Conservation (phyloP, 1,284 basidiomycete species). For the Lentinula novae-zelandiae region DNA sequence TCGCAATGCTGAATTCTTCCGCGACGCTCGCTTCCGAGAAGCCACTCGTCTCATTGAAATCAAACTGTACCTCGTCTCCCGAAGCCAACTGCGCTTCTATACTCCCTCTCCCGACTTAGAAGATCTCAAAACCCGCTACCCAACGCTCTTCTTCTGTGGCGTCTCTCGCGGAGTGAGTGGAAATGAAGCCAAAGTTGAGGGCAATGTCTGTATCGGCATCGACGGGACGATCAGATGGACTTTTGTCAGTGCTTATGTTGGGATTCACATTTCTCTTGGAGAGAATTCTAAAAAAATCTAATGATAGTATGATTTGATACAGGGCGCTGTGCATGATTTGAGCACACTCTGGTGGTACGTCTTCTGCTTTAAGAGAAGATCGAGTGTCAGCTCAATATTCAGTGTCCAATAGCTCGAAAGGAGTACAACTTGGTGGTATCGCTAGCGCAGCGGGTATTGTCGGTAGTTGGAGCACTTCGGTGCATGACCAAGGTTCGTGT, state of each 20-base stretch:
- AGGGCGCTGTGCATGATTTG: slow-evolving; percentile 49
- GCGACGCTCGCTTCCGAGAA: slow-evolving; percentile 53
- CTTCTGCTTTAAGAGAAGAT: not conserved
- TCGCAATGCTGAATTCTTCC: slow-evolving; percentile 49
- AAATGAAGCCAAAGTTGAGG: slow-evolving; percentile 47
- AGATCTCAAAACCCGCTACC: slow-evolving; percentile 25
- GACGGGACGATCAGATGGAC: slow-evolving; percentile 59
- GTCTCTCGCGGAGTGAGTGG: slow-evolving; percentile 40
- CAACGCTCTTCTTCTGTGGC: slow-evolving; percentile 53
- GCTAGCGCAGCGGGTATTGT: slow-evolving; percentile 61
- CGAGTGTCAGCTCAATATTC: not conserved
- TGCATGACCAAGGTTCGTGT: slow-evolving; percentile 51
- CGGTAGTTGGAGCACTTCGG: slow-evolving; percentile 61
- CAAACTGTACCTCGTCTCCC: slow-evolving; percentile 36
- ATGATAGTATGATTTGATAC: slow-evolving; percentile 14
- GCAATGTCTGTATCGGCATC: slow-evolving; percentile 49
- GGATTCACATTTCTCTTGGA: not conserved
- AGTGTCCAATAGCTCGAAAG: slow-evolving; percentile 42
- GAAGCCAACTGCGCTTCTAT: not conserved
- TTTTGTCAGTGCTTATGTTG: slow-evolving; percentile 44
- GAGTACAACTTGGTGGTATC: slow-evolving; percentile 58
- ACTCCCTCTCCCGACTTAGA: not conserved
- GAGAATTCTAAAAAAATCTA: slow-evolving; percentile 5
- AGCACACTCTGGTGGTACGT: slow-evolving; percentile 54
- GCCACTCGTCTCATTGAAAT: slow-evolving; percentile 60